Evolutionary conservation across 2,329 filamentous ascomycete species (phyloP).

Genomic region (Thermomyces lanuginosus): DNA sequence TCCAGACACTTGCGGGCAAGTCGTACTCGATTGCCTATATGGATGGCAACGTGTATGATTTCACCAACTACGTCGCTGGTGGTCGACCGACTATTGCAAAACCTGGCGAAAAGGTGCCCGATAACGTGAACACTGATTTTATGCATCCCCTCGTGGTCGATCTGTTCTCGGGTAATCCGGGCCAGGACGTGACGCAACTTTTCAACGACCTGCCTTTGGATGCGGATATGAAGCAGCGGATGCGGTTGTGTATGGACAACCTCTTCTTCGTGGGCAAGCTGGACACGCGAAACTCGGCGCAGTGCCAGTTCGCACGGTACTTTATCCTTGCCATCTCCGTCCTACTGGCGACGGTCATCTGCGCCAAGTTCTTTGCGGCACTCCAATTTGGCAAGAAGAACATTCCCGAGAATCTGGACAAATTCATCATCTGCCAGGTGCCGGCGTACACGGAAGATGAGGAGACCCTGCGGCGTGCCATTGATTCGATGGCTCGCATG

Average conservation of each 20-base stretch:
- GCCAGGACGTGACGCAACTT: slow-evolving; percentile 64
- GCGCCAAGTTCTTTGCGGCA: slow-evolving; percentile 92
- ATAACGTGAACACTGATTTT: slow-evolving; percentile 49
- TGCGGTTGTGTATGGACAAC: slow-evolving; percentile 77
- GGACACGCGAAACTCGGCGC: slow-evolving; percentile 73
- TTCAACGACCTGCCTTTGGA: slow-evolving; percentile 57
- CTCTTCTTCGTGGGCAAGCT: slow-evolving; percentile 86
- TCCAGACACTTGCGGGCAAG: slow-evolving; percentile 49
- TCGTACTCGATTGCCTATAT: slow-evolving; percentile 63
- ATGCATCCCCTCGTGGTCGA: slow-evolving; percentile 60
- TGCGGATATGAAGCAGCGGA: slow-evolving; percentile 41
- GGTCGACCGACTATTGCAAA: slow-evolving; percentile 50
- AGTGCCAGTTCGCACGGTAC: slow-evolving; percentile 78
- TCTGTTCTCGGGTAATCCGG: slow-evolving; percentile 61
- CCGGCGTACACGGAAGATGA: slow-evolving; percentile 97
- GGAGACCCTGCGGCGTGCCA: slow-evolving; percentile 87
- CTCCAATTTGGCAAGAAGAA: slow-evolving; percentile 87
- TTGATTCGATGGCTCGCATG: slow-evolving; percentile 91
- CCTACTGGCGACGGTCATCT: slow-evolving; percentile 63
- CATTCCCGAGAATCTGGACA: slow-evolving; percentile 87
- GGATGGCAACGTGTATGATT: slow-evolving; percentile 66
- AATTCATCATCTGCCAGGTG: slow-evolving; percentile 95
- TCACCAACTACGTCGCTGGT: slow-evolving; percentile 66
- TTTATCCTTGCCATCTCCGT: slow-evolving; percentile 73
- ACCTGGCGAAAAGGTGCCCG: slow-evolving; percentile 34